phyloP scores from a whole-genome alignment of 1,284 basidiomycete genomes.

The Trametes sp. region DNA sequence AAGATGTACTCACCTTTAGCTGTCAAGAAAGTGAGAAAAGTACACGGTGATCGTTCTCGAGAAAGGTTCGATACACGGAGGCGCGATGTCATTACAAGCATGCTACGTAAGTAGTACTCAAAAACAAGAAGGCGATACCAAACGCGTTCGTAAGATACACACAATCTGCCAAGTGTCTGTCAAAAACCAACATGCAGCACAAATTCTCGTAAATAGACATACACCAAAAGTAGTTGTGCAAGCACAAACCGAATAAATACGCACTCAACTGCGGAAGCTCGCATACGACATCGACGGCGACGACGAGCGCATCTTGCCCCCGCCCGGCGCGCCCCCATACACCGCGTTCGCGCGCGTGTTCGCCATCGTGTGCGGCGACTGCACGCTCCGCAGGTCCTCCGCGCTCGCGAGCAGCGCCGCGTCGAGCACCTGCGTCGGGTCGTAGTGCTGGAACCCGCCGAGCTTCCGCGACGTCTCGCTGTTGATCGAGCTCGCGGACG shows the following conservation, averaged over 20 bases:
- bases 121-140: conserved; percentile 12
- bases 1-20: background rate
- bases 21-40: background rate
- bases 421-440: conserved; percentile 40
- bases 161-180: conserved; percentile 8
- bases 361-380: conserved; percentile 38
- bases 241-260: background rate
- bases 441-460: conserved; percentile 38
- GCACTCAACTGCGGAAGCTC: conserved; percentile 28
- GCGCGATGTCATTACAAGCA: conserved; percentile 13
- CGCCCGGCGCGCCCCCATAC: conserved; percentile 10
- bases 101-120: conserved; percentile 12
- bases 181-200: background rate
- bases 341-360: conserved; percentile 40
- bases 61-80: background rate
- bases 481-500: conserved; percentile 38
- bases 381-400: conserved; percentile 36
- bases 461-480: conserved; percentile 38
- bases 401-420: conserved; percentile 43
- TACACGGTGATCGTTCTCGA: background rate
- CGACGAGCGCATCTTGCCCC: conserved; percentile 21
- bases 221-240: background rate
- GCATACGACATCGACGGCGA: conserved; percentile 36
- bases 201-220: conserved; percentile 6
- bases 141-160: conserved; percentile 18